Percentiles rank a stretch among this genome's conserved stretches.
Evolutionary conservation across 345 rosid genomes (phyloP).

Genomic region (Rhizophora mangle): DNA sequence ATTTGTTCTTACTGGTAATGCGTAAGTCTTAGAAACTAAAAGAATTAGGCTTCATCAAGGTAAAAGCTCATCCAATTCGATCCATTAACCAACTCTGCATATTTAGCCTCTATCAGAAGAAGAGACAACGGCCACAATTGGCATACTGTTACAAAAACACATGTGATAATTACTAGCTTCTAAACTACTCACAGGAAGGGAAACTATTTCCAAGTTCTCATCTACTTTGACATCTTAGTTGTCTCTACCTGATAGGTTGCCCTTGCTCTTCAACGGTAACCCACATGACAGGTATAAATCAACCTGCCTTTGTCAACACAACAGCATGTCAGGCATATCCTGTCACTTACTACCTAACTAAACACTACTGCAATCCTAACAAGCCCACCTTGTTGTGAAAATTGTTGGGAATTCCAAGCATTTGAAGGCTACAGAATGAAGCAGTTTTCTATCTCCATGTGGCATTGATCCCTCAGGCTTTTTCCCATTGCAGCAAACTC

Average conservation of each 20-base stretch:
- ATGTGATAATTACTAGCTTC: not conserved
- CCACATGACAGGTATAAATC: conserved; percentile 22
- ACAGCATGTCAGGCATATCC: not conserved
- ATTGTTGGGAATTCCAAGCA: not conserved
- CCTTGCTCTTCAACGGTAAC: conserved; percentile 6
- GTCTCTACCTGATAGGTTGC: conserved; percentile 8
- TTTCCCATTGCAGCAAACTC: not conserved
- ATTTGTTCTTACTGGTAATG: too few relatives aligned
- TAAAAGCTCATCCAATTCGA: too few relatives aligned
- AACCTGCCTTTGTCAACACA: conserved; percentile 22
- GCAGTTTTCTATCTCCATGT: not conserved
- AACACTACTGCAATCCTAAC: not conserved
- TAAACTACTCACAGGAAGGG: not conserved
- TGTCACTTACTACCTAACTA: not conserved
- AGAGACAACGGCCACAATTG: too few relatives aligned
- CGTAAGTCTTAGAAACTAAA: too few relatives aligned
- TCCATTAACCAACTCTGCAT: too few relatives aligned
- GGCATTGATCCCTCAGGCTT: not conserved
- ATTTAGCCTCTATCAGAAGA: not conserved
- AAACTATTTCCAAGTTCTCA: not conserved
- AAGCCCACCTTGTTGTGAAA: not conserved
- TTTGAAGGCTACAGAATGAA: not conserved
- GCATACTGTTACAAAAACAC: not conserved
- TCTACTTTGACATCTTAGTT: not conserved
- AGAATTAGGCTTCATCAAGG: too few relatives aligned